Base-by-base conservation (phyloP, 371 early-diverging fungal genomes). In the Smittium mucronatum region DNA sequence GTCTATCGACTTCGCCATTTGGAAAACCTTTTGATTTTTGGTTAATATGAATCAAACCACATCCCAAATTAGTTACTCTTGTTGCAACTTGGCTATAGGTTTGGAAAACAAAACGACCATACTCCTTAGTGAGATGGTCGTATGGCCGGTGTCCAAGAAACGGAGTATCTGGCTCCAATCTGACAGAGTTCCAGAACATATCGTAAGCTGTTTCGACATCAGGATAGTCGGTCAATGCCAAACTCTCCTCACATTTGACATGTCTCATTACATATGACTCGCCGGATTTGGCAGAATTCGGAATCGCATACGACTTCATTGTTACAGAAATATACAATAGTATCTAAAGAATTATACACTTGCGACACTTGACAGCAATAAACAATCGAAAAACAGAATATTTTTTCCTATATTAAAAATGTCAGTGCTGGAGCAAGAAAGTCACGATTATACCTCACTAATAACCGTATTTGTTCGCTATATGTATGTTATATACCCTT, bases 81-180 rank as follows among this genome's bases (percentile, higher is more conserved):
- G 76, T 68, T 33, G 79, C 81, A 47, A 88, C 81, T 67, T 83
- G 73, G 31, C 79, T 76, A 76, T 84, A 83, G 17, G 80, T 81
- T 35, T 80, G 73, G 89, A 89, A 92, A 28, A 85, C 83, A 70
- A 84, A 91, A 36, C 83, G 84, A 58, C 84, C 86, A 68, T 81
- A 75, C n/a, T 67, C 76, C 58, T 83, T 85, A 34, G 84, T 71
- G 34, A 78, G 80, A 1, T 79, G 76, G 71, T 81, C 69, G 71
- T 71, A 77, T 0, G 63, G 72, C 31, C 89, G 85, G 60, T 79
- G 78, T 30, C 89, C 89, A 69, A 89, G 70, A 63, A 80, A 83
- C 21, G 80, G 81, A 34, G 73, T 75, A 34, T 82, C 77, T 74
- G 76, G 64, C 33, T 29, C 67, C 16, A 21, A 21, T 63, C 67